A percentile compares a stretch with the other conserved stretches of the same genome.
These are phyloP conservation scores for Colletotrichum sp. DNA, from an alignment of 2,329 filamentous ascomycete species.

Conservation along the genomic window DNA sequence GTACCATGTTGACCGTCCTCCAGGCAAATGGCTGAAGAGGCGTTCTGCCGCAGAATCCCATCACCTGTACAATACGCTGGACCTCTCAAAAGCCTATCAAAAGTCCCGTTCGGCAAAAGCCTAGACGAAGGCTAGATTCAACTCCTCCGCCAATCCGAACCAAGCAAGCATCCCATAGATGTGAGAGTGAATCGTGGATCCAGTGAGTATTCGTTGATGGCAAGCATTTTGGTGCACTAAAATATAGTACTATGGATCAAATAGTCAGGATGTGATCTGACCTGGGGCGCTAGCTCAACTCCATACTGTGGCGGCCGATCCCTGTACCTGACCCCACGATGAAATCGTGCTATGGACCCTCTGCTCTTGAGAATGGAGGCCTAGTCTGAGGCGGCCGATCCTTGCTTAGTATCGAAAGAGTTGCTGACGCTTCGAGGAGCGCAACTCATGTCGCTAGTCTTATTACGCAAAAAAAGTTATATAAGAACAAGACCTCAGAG, in stretches of 20 bases:
- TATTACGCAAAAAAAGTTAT: background rate
- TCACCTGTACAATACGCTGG: rapidly evolving
- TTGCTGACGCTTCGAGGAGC: rapidly evolving
- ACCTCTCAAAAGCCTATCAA: background rate
- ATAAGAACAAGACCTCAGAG: background rate
- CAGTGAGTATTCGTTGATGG: background rate
- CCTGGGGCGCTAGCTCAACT: background rate
- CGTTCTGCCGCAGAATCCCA: background rate
- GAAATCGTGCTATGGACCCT: background rate
- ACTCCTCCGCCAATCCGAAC: background rate
- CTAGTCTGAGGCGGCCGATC: background rate
- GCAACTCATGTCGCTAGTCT: background rate
- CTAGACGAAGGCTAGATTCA: background rate
- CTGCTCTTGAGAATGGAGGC: background rate
- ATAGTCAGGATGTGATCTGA: background rate
- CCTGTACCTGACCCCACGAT: background rate
- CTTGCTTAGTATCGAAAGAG: background rate
- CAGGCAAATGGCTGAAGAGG: background rate
- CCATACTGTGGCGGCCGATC: background rate
- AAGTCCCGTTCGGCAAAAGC: background rate
- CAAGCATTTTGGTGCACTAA: background rate
- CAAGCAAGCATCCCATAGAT: background rate
- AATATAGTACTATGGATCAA: background rate
- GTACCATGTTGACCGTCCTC: background rate
- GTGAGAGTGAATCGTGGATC: background rate